These are phyloP conservation scores for Oryza glumipatula DNA, from an alignment of 176 grass and related monocot genomes.

Conservation along the genomic window DNA sequence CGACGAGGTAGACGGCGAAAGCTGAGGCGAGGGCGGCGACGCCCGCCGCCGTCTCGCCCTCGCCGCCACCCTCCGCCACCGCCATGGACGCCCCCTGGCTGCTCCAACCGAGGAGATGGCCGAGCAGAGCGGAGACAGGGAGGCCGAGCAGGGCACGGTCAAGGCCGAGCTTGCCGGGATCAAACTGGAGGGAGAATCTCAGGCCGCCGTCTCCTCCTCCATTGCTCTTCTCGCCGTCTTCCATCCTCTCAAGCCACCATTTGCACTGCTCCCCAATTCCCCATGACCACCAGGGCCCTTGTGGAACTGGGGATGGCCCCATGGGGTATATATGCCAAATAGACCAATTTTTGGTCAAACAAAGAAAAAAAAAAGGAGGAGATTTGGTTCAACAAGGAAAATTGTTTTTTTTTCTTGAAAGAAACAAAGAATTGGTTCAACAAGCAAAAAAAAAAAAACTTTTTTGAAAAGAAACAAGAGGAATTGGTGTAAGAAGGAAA, in stretches of 20 bases:
- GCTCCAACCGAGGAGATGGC: constrained; percentile 36
- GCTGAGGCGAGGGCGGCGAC: constrained; percentile 15
- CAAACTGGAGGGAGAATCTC: constrained; percentile 37
- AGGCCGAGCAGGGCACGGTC: constrained; percentile 29
- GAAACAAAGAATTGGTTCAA: background rate
- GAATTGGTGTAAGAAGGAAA: background rate
- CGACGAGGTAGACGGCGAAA: constrained; percentile 8
- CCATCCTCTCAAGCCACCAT: constrained; percentile 22
- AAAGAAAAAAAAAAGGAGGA: background rate
- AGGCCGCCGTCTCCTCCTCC: constrained; percentile 36
- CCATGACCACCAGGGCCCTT: constrained; percentile 41
- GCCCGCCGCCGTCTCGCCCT: background rate
- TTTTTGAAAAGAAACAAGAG: background rate
- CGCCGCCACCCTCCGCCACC: background rate
- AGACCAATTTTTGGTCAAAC: constrained; percentile 11
- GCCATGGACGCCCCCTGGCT: too few species aligned
- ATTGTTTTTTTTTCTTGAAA: background rate
- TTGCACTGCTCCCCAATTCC: constrained; percentile 30
- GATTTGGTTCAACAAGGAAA: background rate
- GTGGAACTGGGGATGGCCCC: background rate
- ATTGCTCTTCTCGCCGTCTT: background rate
- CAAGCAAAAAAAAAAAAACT: background rate
- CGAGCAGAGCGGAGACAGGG: constrained; percentile 42
- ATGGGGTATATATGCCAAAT: constrained; percentile 47
- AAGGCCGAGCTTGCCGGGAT: constrained; percentile 5